Conservation (phyloP, 2,329 filamentous ascomycete genomes). For the Grosmannia penicillata region DNA sequence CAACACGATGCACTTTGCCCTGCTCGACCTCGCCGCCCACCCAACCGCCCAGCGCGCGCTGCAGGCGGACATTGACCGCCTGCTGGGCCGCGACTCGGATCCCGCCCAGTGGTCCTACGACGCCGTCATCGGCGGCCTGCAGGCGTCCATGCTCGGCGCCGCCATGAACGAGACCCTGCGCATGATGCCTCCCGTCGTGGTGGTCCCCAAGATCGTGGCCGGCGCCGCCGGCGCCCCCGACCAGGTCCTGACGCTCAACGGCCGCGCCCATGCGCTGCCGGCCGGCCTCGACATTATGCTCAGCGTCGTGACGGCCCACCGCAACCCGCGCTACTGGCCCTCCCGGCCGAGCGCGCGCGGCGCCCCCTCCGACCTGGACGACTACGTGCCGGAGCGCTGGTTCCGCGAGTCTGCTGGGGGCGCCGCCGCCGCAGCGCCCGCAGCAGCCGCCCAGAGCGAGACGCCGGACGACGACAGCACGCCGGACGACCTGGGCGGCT, state of each 20-base stretch:
- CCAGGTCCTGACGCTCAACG: slow-evolving; percentile 42
- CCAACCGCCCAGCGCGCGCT: slow-evolving; percentile 47
- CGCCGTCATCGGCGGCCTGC: slow-evolving; percentile 45
- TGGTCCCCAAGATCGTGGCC: slow-evolving; percentile 53
- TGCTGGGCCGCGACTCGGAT: slow-evolving; percentile 40
- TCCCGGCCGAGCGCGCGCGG: slow-evolving; percentile 27
- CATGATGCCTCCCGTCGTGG: slow-evolving; percentile 53
- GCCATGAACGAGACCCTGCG: slow-evolving; percentile 67
- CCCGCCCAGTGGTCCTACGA: slow-evolving; percentile 59
- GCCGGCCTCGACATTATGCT: slow-evolving; percentile 40
- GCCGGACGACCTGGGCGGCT: slow-evolving; percentile 42
- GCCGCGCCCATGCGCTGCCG: slow-evolving; percentile 43
- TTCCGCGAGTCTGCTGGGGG: slow-evolving; percentile 23
- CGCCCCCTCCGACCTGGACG: slow-evolving; percentile 41
- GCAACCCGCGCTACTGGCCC: slow-evolving; percentile 63
- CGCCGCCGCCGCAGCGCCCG: slow-evolving; percentile 4
- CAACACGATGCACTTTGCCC: slow-evolving; percentile 56
- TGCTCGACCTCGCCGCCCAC: slow-evolving; percentile 53
- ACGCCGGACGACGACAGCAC: slow-evolving; percentile 27
- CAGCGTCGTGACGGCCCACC: slow-evolving; percentile 39
- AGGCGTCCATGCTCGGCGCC: slow-evolving; percentile 56
- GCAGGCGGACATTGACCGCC: slow-evolving; percentile 53
- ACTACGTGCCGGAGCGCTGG: slow-evolving; percentile 64
- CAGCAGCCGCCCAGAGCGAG: too few species aligned
- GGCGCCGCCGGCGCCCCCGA: slow-evolving; percentile 19